phyloP scores from a whole-genome alignment of 192 early-diverging fungal species.

The Helicostylum pulchrum region DNA sequence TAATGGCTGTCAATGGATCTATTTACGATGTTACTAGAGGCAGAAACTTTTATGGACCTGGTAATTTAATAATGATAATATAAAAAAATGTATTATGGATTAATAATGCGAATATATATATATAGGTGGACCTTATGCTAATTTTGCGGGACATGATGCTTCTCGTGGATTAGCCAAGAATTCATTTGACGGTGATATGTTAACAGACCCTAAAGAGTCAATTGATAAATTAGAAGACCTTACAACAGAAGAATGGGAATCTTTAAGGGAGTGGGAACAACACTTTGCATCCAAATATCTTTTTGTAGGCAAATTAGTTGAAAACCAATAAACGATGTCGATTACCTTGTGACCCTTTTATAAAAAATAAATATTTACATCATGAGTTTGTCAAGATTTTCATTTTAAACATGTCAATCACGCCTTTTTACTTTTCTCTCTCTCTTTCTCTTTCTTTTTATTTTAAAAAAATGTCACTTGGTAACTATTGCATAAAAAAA shows the following conservation, averaged over 20 bases:
- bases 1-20: constrained; percentile 78
- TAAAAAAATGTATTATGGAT: not conserved
- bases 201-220: constrained; percentile 64
- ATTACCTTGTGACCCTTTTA: constrained; percentile 9
- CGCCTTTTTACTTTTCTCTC: not conserved
- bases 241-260: constrained; percentile 63
- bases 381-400: constrained; percentile 13
- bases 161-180: constrained; percentile 88
- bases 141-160: constrained; percentile 96
- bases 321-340: constrained; percentile 35
- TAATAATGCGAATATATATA: not conserved
- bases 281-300: constrained; percentile 82
- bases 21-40: constrained; percentile 89
- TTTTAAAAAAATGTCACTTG: not conserved
- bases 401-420: constrained; percentile 14
- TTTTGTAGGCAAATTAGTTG: constrained; percentile 64
- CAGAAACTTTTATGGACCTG: constrained; percentile 87
- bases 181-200: constrained; percentile 75
- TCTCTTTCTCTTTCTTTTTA: constrained; percentile 6
- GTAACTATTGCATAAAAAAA: no score
- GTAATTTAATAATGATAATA: constrained; percentile 33
- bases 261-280: constrained; percentile 75
- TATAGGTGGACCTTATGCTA: constrained; percentile 86
- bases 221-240: constrained; percentile 84
- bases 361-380: constrained; percentile 3